A percentile compares a stretch with the other conserved stretches of the same genome.
phyloP scores from a whole-genome alignment of 2,329 filamentous ascomycete species.

The Ascochyta koolunga region DNA sequence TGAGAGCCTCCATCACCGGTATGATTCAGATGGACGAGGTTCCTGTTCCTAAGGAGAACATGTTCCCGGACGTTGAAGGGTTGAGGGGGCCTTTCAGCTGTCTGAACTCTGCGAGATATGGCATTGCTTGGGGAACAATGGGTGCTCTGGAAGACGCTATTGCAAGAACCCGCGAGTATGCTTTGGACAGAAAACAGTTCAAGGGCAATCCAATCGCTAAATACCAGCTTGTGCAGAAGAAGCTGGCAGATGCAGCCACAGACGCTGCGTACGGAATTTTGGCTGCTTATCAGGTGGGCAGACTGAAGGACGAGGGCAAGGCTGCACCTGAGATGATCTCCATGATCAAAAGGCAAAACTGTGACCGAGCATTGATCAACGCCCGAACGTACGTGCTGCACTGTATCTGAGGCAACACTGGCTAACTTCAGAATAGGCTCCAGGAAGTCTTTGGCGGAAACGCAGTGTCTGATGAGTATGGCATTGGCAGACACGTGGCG shows the following conservation, averaged over 20 bases:
- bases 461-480: slow-evolving; percentile 96
- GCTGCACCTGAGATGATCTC: slow-evolving; percentile 93
- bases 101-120: slow-evolving; percentile 90
- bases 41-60: slow-evolving; percentile 86
- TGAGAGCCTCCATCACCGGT: slow-evolving; percentile 90
- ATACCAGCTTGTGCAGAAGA: slow-evolving; percentile 98
- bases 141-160: slow-evolving; percentile 94
- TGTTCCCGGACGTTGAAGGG: slow-evolving; percentile 91
- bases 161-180: slow-evolving; percentile 77
- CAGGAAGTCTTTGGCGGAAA: slow-evolving; percentile 98
- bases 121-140: slow-evolving; percentile 92
- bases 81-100: slow-evolving; percentile 89
- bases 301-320: slow-evolving; percentile 90
- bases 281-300: slow-evolving; percentile 86
- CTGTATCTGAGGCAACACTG: not conserved
- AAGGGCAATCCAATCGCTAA: slow-evolving; percentile 92
- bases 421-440: slow-evolving; percentile 56
- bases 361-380: slow-evolving; percentile 83
- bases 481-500: slow-evolving; percentile 90
- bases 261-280: slow-evolving; percentile 92
- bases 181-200: slow-evolving; percentile 95
- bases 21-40: slow-evolving; percentile 97
- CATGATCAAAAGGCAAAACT: slow-evolving; percentile 98
- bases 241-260: slow-evolving; percentile 88
- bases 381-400: slow-evolving; percentile 64